Conservation (phyloP, 495 filamentous ascomycete species). For the Bryoglossum gracile region DNA sequence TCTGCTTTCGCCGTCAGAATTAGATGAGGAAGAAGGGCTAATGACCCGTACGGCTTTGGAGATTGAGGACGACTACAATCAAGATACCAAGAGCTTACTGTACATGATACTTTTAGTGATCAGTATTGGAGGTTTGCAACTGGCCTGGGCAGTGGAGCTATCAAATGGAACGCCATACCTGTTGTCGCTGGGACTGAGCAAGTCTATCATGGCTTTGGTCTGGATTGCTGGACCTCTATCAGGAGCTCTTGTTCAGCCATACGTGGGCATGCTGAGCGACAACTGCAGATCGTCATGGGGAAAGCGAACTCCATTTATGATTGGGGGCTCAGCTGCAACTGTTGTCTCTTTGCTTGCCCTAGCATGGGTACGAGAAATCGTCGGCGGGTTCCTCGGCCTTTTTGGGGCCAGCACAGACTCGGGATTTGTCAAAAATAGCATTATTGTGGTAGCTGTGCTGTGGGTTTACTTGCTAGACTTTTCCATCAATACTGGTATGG, state of each 20-base stretch:
- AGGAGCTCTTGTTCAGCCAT: constrained; percentile 85
- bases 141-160: constrained; percentile 90
- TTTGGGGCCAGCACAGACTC: constrained; percentile 65
- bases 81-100: constrained; percentile 61
- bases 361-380: constrained; percentile 75
- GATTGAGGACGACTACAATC: constrained; percentile 26
- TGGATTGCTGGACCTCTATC: constrained; percentile 91
- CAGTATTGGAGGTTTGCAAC: constrained; percentile 76
- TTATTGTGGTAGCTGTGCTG: constrained; percentile 66
- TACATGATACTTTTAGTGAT: constrained; percentile 80
- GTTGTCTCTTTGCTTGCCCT: constrained; percentile 65
- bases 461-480: constrained; percentile 85
- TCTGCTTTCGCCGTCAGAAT: constrained; percentile 40
- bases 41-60: constrained; percentile 31
- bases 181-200: constrained; percentile 77
- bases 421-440: constrained; percentile 46
- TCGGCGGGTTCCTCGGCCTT: constrained; percentile 58
- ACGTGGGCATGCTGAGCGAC: constrained; percentile 85
- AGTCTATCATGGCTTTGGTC: constrained; percentile 84
- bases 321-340: constrained; percentile 65
- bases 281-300: constrained; percentile 75
- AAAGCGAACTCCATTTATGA: constrained; percentile 83
- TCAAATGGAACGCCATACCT: constrained; percentile 71
- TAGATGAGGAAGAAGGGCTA: constrained; percentile 35
- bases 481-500: constrained; percentile 80